Evolutionary conservation across 176 grass and related monocot species (phyloP).

Genomic region (Puya raimondii): DNA sequence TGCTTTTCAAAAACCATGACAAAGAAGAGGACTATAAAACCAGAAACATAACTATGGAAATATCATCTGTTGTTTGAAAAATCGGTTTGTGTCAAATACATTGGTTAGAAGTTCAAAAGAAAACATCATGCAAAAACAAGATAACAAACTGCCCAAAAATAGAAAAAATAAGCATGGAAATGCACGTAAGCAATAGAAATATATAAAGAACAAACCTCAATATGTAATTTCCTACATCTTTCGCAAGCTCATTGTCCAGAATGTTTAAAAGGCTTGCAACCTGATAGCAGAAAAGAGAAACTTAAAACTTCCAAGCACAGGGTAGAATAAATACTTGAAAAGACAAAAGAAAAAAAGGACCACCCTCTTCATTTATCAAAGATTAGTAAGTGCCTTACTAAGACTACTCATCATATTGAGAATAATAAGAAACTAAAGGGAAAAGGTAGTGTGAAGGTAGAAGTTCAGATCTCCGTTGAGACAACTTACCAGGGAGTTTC

Average conservation of each 20-base stretch:
- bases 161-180: background rate
- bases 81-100: background rate
- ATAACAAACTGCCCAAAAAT: background rate
- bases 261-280: conserved; percentile 90
- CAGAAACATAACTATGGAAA: background rate
- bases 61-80: background rate
- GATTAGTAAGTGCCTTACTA: no score
- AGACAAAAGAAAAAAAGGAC: background rate
- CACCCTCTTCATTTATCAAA: no score
- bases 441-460: no score
- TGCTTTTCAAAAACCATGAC: no score
- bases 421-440: no score
- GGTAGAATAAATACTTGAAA: conserved; percentile 23
- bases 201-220: conserved; percentile 44
- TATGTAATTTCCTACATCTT: conserved; percentile 67
- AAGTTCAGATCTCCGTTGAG: no score
- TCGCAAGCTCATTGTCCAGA: conserved; percentile 60
- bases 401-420: no score
- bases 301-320: conserved; percentile 6
- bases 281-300: conserved; percentile 29
- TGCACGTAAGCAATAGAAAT: background rate
- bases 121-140: conserved; percentile 13
- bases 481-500: no score
- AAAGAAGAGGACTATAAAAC: no score
- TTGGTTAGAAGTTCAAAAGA: conserved; percentile 11